Percentiles rank a stretch among this genome's conserved stretches.
Evolutionary conservation across 768 basidiomycete genomes (phyloP).

Genomic region (Brasilioporus rufonigricans): DNA sequence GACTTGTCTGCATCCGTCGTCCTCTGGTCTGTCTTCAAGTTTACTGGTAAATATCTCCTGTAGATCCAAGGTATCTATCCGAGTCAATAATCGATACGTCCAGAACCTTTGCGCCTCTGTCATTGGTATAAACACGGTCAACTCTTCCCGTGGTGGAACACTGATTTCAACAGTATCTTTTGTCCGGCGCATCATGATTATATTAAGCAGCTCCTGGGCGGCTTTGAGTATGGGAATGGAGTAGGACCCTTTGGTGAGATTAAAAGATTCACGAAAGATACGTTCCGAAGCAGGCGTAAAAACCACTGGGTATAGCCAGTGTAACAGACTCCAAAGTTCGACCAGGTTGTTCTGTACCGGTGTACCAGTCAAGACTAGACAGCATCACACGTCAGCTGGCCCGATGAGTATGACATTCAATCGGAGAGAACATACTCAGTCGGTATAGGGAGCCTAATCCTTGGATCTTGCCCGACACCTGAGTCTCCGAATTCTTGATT

Average conservation of each 20-base stretch:
- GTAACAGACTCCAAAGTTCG: constrained; percentile 56
- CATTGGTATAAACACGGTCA: constrained; percentile 55
- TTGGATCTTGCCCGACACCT: constrained; percentile 50
- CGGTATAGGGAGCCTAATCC: constrained; percentile 56
- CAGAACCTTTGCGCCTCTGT: constrained; percentile 62
- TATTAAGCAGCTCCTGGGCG: constrained; percentile 45
- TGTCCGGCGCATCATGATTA: constrained; percentile 60
- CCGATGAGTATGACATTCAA: background rate
- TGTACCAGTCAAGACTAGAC: constrained; percentile 65
- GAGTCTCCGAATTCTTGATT: constrained; percentile 67
- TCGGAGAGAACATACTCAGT: constrained; percentile 39
- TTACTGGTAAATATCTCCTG: constrained; percentile 44
- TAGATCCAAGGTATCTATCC: constrained; percentile 48
- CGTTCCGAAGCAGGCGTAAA: constrained; percentile 49
- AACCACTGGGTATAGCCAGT: constrained; percentile 53
- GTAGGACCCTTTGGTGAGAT: constrained; percentile 53
- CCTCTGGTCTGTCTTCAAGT: constrained; percentile 26
- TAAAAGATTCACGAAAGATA: constrained; percentile 51
- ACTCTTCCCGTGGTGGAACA: constrained; percentile 58
- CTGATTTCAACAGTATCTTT: constrained; percentile 48
- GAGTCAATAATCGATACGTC: constrained; percentile 54
- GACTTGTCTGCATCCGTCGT: constrained; percentile 40
- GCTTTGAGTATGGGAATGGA: constrained; percentile 46
- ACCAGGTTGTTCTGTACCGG: constrained; percentile 67
- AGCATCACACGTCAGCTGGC: background rate